phyloP scores from a whole-genome alignment of 2,329 filamentous ascomycete species.

The Sclerotinia nivalis region DNA sequence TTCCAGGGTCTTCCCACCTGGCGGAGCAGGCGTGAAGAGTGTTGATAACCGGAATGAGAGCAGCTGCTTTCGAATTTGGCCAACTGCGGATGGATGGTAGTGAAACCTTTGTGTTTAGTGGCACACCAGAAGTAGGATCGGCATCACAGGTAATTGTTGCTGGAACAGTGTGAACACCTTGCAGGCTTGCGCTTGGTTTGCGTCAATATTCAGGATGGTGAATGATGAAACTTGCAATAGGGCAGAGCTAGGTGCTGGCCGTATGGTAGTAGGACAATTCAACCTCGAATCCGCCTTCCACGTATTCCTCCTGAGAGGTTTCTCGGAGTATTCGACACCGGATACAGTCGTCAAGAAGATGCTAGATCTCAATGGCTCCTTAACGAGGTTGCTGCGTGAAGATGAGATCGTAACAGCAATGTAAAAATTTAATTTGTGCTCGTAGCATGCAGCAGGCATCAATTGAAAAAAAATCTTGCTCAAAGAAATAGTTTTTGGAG shows the following conservation, averaged over 20 bases:
- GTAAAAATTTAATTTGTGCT: neutral
- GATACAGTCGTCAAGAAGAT: neutral
- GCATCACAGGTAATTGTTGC: no score
- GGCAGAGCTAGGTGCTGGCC: conserved; percentile 69
- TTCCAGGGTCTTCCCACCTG: neutral
- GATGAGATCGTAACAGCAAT: conserved; percentile 71
- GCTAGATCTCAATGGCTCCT: neutral
- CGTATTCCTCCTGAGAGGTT: neutral
- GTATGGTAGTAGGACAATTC: conserved; percentile 65
- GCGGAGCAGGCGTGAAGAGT: conserved; percentile 33
- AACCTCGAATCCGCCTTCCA: neutral
- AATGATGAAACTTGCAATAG: no score
- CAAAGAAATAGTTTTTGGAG: neutral
- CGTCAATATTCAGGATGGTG: no score
- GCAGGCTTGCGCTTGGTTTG: no score
- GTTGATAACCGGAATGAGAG: conserved; percentile 36
- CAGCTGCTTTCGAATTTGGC: conserved; percentile 55
- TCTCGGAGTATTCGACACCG: neutral
- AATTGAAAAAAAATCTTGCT: neutral
- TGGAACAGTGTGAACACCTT: no score
- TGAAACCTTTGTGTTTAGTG: no score
- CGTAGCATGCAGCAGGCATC: neutral
- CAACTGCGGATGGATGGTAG: no score
- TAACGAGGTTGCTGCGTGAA: conserved; percentile 63
- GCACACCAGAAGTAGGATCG: no score